Conservation (phyloP, 2,329 filamentous ascomycete genomes). For the Thielaviopsis musarum region DNA sequence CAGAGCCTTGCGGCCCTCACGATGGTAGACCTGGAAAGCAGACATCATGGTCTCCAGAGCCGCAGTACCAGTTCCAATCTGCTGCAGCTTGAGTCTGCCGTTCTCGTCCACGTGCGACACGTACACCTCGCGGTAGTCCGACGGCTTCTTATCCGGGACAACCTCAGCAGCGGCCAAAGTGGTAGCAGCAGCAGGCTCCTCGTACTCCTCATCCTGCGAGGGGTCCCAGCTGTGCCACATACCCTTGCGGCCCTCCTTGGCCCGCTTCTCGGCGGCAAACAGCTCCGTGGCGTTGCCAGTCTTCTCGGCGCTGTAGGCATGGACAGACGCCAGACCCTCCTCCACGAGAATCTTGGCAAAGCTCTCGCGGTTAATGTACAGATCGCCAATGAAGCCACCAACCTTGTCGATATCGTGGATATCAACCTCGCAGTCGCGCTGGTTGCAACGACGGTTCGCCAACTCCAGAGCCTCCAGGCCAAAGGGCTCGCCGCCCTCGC, state of each 20-base stretch:
- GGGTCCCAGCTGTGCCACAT: slow-evolving; percentile 94
- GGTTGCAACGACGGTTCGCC: slow-evolving; percentile 72
- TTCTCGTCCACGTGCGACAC: slow-evolving; percentile 78
- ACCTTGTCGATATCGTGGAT: slow-evolving; percentile 91
- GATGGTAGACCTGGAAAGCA: slow-evolving; percentile 79
- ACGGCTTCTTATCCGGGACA: slow-evolving; percentile 44
- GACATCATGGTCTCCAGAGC: slow-evolving; percentile 78
- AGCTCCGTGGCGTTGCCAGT: slow-evolving; percentile 78
- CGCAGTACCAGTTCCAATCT: slow-evolving; percentile 72
- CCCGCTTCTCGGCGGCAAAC: slow-evolving; percentile 69
- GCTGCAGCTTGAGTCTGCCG: slow-evolving; percentile 76
- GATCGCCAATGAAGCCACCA: slow-evolving; percentile 87
- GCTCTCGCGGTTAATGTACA: slow-evolving; percentile 89
- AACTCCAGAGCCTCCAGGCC: slow-evolving; percentile 90
- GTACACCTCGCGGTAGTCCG: slow-evolving; percentile 84
- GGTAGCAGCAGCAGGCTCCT: slow-evolving; percentile 33
- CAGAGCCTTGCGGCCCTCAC: slow-evolving; percentile 66
- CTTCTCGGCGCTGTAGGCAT: slow-evolving; percentile 91
- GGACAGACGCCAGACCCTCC: slow-evolving; percentile 82
- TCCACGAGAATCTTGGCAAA: slow-evolving; percentile 88
- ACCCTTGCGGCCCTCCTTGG: slow-evolving; percentile 76
- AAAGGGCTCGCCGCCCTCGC: slow-evolving; percentile 76
- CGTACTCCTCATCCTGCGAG: slow-evolving; percentile 55
- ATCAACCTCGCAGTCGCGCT: slow-evolving; percentile 91
- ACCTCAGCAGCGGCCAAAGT: slow-evolving; percentile 33